Base-by-base conservation (phyloP, 169 alveolate species). In the Eimeria maxima region DNA sequence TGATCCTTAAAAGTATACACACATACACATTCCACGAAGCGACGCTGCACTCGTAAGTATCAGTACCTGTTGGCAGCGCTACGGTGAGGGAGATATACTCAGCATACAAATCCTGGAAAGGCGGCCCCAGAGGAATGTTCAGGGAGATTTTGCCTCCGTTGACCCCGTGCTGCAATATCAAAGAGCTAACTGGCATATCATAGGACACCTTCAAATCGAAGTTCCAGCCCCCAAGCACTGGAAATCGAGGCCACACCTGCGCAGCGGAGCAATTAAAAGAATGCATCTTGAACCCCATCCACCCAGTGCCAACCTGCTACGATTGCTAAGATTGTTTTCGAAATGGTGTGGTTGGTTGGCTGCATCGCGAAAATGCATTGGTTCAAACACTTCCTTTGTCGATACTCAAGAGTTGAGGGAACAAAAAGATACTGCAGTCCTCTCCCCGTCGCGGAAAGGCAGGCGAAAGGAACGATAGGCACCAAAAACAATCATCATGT, bases 171-270 rank as follows among this genome's bases (percentile, higher is more conserved):
- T 63, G 71, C 74, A 27, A 22, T 83, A 83, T 22, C 47, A 65
- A 27, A 18, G 95, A 33, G 45, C 91, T 81, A 45, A 76, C 91
- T 20, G 96, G 96, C 73, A 84, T 18, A 16, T 55, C 80, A 65
- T 94, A 94, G 38, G 67, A 78, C 53, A 94, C 73, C 47, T 55
- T 67, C 38, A 84, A 86, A 78, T 94, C 96, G 8, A 90, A 53
- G 38, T 94, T 94, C 96, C 96, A 94, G 18, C 96, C 96, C 10
- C 96, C 96, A 57, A 86, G 91, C 20, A 94, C 88, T 6, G 96
- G 96, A 73, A 71, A 94, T 29, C 96, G 76, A 22, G 96, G 96
- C 76, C 84, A 84, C 74, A 94, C 95, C 95, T 94, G 96, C 67
- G 10, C 88, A 47, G 60, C 45, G 69, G 60, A 42, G 5, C 53